phyloP scores from a whole-genome alignment of 2,329 filamentous ascomycete genomes.

The Aspergillus sp. region DNA sequence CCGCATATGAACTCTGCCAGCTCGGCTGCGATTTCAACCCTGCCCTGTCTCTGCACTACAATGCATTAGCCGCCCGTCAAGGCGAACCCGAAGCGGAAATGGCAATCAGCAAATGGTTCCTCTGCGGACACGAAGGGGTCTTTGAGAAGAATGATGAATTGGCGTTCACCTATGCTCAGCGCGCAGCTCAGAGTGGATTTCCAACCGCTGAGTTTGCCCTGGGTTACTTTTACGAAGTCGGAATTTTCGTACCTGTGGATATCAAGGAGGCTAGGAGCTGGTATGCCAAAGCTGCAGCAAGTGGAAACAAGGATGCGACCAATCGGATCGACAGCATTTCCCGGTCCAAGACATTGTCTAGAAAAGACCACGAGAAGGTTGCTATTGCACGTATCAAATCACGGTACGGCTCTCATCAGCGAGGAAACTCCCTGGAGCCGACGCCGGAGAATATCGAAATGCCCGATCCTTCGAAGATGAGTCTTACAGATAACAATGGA shows the following conservation, averaged over 20 bases:
- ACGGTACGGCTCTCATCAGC: constrained; percentile 62
- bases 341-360: constrained; percentile 77
- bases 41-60: constrained; percentile 89
- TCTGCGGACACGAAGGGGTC: constrained; percentile 87
- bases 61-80: constrained; percentile 84
- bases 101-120: constrained; percentile 96
- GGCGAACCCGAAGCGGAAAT: constrained; percentile 91
- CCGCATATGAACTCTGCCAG: constrained; percentile 90
- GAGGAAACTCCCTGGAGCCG: constrained; percentile 34
- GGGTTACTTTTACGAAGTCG: constrained; percentile 96
- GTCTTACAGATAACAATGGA: constrained; percentile 28
- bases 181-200: constrained; percentile 75
- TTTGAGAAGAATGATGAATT: constrained; percentile 95
- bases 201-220: constrained; percentile 92
- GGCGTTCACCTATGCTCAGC: constrained; percentile 83
- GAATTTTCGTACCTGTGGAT: constrained; percentile 83
- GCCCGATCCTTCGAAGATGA: constrained; percentile 45
- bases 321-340: constrained; percentile 78
- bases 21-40: constrained; percentile 94
- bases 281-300: constrained; percentile 85
- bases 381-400: constrained; percentile 85
- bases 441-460: constrained; percentile 42
- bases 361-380: constrained; percentile 87
- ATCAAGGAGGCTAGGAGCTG: constrained; percentile 76
- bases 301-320: constrained; percentile 86